Base-by-base conservation (phyloP, 2,329 filamentous ascomycete species). In the Dothiorella sarmentorum region DNA sequence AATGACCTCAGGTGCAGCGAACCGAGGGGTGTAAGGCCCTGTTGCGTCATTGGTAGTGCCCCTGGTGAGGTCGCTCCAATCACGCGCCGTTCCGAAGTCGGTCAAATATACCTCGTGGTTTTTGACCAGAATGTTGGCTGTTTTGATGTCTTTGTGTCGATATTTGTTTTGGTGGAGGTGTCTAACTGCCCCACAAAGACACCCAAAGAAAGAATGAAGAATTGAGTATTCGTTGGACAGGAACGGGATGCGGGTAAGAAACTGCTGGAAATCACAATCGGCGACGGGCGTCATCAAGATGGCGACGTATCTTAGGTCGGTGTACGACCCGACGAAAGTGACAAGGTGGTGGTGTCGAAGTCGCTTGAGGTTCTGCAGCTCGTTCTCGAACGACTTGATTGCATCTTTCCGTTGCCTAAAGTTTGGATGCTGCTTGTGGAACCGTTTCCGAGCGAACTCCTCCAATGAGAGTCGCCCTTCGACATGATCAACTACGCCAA, bases 1-100 rank as follows among this genome's bases (percentile, higher is more conserved):
- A 7, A 59, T 49, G 0, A 68, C 66, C 38, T 68, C 66, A 5
- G 66, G 66, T 0, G 66, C 65, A 11, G 62, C 61, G 42, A 65
- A 67, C 13, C 61, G 49, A 0, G 55, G 61, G 4, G 66, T 67
- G 20, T 60, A 64, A 3, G 60, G 56, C 2, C 42, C 33, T 0
- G 61, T 47, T 11, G 60, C 42, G 0, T 62, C 63, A 2, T 47
- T 37, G 0, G 66, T 68, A 2, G 62, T 65, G 13, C 61, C 65
- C 13, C 60, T 57, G 2, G 58, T 61, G 20, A 37, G 17, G 1
- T 61, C 59, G 7, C 56, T 56, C 62, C 64, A 66, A 24, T 64
- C 62, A 1, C 61, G 27, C 0, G 61, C 44, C 1, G 63, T 60
- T 2, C 63, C 64, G n/a, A 66, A 67, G 35, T 67, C 65, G 10